Evolutionary conservation across 2,329 filamentous ascomycete genomes (phyloP), one percentile per base, ranked within the genome.

Genomic region (Apiospora saccharicola): DNA sequence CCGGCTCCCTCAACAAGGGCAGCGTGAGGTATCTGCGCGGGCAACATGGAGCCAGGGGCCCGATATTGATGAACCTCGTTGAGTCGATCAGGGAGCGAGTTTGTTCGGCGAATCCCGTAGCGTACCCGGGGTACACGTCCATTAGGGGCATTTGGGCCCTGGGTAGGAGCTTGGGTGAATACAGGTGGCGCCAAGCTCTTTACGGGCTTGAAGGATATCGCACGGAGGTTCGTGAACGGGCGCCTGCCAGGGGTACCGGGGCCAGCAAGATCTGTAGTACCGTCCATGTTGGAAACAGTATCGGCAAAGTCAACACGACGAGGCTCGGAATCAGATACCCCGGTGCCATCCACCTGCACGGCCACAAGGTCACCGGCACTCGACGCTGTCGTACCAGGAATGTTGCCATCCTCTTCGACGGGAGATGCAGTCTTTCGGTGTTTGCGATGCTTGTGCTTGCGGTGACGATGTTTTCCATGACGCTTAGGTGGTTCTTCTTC

Each of bases 181-280:
- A 95, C 92, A 14, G 90, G 90, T 69, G 93, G 92, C 0, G 93
- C 90, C 4, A 95, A 85, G 67, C 90, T 90, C 78, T 91, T 93
- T 26, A 87, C 86, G 1, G 91, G 90, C 67, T 88, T 85, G 70
- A 93, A 86, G 1, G 89, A 91, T 68, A 94, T 84, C 68, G 85
- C 86, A 67, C 90, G 89, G 19, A 92, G 79, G 73, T 81, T 83
- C 19, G 86, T 86, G 78, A 92, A 90, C 1, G 88, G 85, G 69
- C 85, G 84, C 68, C 84, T 84, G 22, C 19, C 41, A 26, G 46
- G 24, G 73, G 71, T 68, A 53, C 71, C 76, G 68, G 70, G 70
- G 51, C 69, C 74, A 72, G 43, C 75, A 61, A 69, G 73, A 12
- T 84, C 84, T 7, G 76, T 73, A 1, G 76, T 74, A 13, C 78